Evolutionary conservation across 352 stramenopile genomes (phyloP), one percentile per base, ranked within the genome.

Genomic region (Aphanomyces invadans): DNA sequence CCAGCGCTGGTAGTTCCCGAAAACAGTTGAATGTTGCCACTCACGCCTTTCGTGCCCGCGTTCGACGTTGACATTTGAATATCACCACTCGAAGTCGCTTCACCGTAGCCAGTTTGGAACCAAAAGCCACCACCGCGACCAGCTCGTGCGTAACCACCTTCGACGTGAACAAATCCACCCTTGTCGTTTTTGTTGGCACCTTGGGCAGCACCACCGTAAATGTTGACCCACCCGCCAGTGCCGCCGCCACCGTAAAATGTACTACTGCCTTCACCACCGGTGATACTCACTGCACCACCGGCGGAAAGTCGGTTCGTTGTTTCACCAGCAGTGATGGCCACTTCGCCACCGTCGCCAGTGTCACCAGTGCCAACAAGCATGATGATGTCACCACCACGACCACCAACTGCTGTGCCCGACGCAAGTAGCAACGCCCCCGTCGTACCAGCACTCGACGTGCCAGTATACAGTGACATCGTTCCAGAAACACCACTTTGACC

Each of bases 161-260:
- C 77, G 25, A 95, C 38, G 69, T 75, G 71, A 19, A 95, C 62
- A 36, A 77, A 69, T 36, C 91, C 93, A 26, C 93, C 93, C 52
- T 78, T 73, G 59, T 95, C 77, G 51, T 68, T 53, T 56, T 72
- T 39, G 45, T 65, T 85, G 19, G 77, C 78, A 31, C 92, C 86
- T 75, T 96, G 72, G 28, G 83, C 85, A 45, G 79, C 80, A 61
- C 93, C 91, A 62, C 88, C 89, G 67, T 77, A 80, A 29, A 97
- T 46, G 9, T 86, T 79, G 15, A 97, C 75, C n/a, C 80, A 71
- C 36, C 91, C 93, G n/a, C 92, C 90, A 65, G 87, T 78, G 23
- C 91, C 90, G 51, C 90, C 89, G 68, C 93, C 80, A 1, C 73
- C 83, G 59, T 81, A 90, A 68, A 79, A 76, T 39, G 64, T 71